These are phyloP conservation scores for Fragilaria crotonensis DNA, from an alignment of 108 stramenopile genomes.

Conservation along the genomic window DNA sequence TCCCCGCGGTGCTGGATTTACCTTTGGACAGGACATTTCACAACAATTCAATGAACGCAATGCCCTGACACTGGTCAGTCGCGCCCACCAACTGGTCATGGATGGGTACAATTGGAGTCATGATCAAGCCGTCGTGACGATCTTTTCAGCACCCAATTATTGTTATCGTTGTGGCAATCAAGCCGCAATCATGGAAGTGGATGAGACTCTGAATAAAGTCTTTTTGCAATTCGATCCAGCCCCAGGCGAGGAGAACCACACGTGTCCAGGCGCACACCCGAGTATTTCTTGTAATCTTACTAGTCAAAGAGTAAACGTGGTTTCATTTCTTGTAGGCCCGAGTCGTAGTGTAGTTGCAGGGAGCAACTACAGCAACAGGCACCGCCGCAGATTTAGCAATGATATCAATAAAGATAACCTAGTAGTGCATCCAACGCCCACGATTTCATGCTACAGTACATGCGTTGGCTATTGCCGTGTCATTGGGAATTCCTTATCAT, in stretches of 20 bases:
- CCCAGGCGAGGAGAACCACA: conserved; percentile 95
- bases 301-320: no score
- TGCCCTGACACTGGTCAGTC: conserved; percentile 72
- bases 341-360: no score
- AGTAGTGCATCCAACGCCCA: no score
- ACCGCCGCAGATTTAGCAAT: no score
- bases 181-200: conserved; percentile 98
- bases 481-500: no score
- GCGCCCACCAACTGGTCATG: conserved; percentile 95
- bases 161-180: conserved; percentile 99
- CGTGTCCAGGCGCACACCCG: conserved; percentile 87
- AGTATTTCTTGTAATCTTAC: conserved; percentile 94
- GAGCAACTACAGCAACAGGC: no score
- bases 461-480: no score
- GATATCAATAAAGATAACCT: no score
- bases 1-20: conserved; percentile 96
- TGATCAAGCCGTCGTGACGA: conserved; percentile 91
- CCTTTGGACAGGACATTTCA: conserved; percentile 87
- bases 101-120: conserved; percentile 98
- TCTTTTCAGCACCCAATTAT: conserved; percentile 98
- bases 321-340: no score
- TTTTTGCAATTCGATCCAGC: conserved; percentile 97
- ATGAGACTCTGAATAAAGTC: conserved; percentile 78
- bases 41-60: conserved; percentile 88
- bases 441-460: no score